phyloP scores from a whole-genome alignment of 441 rosid species.

The Mallotus japonicus region DNA sequence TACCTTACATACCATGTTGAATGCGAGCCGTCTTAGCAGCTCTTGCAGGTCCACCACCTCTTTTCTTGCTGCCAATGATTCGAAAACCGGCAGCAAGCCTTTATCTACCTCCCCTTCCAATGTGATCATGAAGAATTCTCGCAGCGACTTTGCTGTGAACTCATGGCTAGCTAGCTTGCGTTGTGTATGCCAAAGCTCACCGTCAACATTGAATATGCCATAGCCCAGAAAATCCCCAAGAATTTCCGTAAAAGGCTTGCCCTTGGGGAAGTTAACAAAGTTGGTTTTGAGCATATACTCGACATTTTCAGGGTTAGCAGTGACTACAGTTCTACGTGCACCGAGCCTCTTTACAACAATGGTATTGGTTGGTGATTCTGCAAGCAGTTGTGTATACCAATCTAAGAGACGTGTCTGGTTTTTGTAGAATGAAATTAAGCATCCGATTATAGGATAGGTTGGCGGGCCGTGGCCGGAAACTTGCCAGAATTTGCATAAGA shows the following conservation, averaged over 20 bases:
- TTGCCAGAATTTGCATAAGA: constrained; percentile 24
- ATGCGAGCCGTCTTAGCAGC: constrained; percentile 29
- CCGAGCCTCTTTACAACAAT: constrained; percentile 59
- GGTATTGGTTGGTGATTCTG: constrained; percentile 50
- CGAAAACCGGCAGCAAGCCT: constrained; percentile 33
- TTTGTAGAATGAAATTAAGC: constrained; percentile 59
- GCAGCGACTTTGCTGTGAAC: constrained; percentile 23
- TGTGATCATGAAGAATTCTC: constrained; percentile 18
- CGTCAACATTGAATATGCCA: constrained; percentile 43
- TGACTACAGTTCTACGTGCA: constrained; percentile 49
- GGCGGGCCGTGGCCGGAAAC: constrained; percentile 42
- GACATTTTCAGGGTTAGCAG: constrained; percentile 38
- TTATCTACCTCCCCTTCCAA: constrained; percentile 26
- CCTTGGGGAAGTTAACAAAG: constrained; percentile 43
- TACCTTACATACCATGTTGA: constrained; percentile 29
- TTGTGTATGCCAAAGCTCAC: constrained; percentile 37
- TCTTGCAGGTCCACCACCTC: constrained; percentile 33
- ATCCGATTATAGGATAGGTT: constrained; percentile 67
- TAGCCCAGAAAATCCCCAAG: constrained; percentile 63
- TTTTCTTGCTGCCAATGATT: constrained; percentile 16
- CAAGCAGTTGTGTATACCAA: constrained; percentile 76
- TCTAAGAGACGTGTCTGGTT: constrained; percentile 66
- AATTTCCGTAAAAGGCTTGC: constrained; percentile 38
- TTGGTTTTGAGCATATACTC: constrained; percentile 37
- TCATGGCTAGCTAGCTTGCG: constrained; percentile 33